These are phyloP conservation scores for Cynanchum wilfordii DNA, from an alignment of 257 asterid species.

Conservation along the genomic window DNA sequence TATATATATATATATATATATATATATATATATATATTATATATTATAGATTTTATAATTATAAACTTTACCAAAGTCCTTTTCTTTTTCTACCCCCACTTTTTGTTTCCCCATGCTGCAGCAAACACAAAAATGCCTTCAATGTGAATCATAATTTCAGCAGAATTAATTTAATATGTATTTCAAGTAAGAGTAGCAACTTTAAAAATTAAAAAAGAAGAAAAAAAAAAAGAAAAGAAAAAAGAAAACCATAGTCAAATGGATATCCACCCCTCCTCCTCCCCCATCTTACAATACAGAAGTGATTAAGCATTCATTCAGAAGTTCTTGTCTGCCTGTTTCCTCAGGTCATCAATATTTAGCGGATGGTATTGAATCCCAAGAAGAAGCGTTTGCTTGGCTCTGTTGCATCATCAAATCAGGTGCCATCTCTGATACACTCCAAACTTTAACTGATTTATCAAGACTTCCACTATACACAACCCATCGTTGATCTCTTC, in stretches of 20 bases:
- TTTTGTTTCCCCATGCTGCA: not conserved
- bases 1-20: too few relatives aligned
- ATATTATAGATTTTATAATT: too few relatives aligned
- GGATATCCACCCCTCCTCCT: not conserved
- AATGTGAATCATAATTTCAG: not conserved
- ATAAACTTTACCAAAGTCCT: not conserved
- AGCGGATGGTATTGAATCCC: conserved; percentile 55
- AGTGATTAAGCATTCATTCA: not conserved
- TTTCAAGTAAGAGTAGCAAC: not conserved
- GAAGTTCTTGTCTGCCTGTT: not conserved
- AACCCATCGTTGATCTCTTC: conserved; percentile 45
- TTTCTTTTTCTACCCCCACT: too few relatives aligned
- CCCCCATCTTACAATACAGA: not conserved
- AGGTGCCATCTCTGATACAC: conserved; percentile 61
- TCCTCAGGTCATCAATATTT: conserved; percentile 35
- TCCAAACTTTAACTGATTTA: conserved; percentile 80
- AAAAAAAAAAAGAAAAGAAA: conserved; percentile 1
- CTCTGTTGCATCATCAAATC: conserved; percentile 32
- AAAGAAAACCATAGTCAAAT: not conserved
- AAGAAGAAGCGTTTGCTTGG: conserved; percentile 24
- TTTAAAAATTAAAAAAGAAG: not conserved
- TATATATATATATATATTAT: too few relatives aligned
- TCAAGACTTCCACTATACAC: conserved; percentile 83
- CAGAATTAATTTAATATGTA: not conserved
- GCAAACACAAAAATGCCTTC: not conserved